These are phyloP conservation scores for Rhodamnia argentea DNA, from an alignment of 345 rosid genomes.

Conservation along the genomic window DNA sequence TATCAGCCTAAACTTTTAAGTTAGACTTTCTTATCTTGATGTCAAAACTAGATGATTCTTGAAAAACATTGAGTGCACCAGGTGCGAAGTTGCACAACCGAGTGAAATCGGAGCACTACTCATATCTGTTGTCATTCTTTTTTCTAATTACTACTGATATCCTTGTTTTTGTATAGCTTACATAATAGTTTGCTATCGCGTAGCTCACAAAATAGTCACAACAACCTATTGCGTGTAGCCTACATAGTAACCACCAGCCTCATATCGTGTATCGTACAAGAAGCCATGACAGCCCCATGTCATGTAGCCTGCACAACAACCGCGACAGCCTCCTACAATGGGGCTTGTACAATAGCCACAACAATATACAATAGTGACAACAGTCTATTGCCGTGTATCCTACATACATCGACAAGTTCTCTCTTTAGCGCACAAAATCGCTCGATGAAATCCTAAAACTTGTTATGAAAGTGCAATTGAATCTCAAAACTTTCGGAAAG, in stretches of 20 bases:
- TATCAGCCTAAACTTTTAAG: neutral
- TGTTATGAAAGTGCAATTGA: too few relatives aligned
- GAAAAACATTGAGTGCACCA: neutral
- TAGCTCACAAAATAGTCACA: neutral
- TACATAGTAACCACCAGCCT: neutral
- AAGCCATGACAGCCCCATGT: neutral
- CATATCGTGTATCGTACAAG: neutral
- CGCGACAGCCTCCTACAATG: neutral
- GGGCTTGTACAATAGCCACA: too few relatives aligned
- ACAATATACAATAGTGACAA: neutral
- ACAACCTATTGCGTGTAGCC: neutral
- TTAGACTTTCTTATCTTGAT: neutral
- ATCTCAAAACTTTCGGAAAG: too few relatives aligned
- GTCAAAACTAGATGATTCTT: neutral
- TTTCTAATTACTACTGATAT: neutral
- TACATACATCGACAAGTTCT: neutral
- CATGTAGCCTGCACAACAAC: neutral
- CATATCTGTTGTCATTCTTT: neutral
- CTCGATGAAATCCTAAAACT: neutral
- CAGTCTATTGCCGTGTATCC: neutral
- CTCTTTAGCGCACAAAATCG: neutral
- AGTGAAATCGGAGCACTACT: neutral
- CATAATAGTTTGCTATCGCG: neutral
- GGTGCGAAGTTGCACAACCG: neutral
- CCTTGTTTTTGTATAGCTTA: neutral